These are phyloP conservation scores for Cutaneotrichosporon mucoides DNA, from an alignment of 1,284 basidiomycete species.

Conservation along the genomic window DNA sequence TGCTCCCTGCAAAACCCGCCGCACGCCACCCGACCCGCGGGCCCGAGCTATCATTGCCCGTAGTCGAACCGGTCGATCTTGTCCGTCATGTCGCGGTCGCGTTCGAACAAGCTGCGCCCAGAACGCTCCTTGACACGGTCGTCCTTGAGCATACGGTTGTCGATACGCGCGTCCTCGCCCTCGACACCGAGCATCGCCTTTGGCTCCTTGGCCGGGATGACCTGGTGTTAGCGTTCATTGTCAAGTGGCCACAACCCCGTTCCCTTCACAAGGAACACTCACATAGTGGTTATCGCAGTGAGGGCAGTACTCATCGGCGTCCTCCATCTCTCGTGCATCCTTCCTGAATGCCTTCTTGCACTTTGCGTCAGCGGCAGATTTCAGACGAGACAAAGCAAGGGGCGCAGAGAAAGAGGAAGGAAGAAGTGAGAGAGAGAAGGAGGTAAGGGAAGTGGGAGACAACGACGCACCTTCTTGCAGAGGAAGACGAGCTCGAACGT, in stretches of 20 bases:
- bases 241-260: no score
- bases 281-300: conserved; percentile 98
- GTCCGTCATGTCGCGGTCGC: conserved; percentile 37
- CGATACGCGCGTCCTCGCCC: conserved; percentile 82
- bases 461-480: conserved; percentile 70
- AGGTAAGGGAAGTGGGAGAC: no score
- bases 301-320: conserved; percentile 96
- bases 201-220: conserved; percentile 88
- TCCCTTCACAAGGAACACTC: conserved; percentile 39
- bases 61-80: conserved; percentile 34
- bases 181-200: conserved; percentile 79
- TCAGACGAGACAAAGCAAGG: not conserved
- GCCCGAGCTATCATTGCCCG: not conserved
- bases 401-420: no score
- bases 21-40: no score
- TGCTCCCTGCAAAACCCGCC: no score
- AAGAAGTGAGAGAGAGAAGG: not conserved
- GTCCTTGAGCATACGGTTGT: conserved; percentile 72
- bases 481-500: conserved; percentile 88
- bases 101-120: conserved; percentile 53
- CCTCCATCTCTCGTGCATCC: conserved; percentile 84
- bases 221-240: conserved; percentile 53
- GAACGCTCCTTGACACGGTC: conserved; percentile 58
- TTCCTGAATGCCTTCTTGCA: conserved; percentile 97
- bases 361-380: conserved; percentile 21